Percentiles rank a stretch among this genome's conserved stretches.
phyloP scores from a whole-genome alignment of 2,329 filamentous ascomycete species.

The Colletotrichum trifolii region DNA sequence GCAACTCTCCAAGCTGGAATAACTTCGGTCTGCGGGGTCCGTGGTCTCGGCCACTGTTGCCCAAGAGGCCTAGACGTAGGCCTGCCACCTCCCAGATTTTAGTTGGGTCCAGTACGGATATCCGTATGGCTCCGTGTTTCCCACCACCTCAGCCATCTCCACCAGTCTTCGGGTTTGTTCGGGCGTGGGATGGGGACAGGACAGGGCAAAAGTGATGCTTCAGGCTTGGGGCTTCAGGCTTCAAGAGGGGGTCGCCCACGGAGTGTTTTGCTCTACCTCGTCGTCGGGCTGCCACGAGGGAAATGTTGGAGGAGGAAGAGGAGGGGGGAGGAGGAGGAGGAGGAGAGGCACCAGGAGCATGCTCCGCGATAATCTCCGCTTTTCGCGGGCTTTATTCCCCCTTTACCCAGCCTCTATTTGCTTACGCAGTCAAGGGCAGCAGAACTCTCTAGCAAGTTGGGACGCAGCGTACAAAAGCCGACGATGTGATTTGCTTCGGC shows the following conservation, averaged over 20 bases:
- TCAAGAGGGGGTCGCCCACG: background rate
- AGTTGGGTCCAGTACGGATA: slow-evolving; percentile 15
- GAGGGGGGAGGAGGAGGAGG: background rate
- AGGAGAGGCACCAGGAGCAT: too few species aligned
- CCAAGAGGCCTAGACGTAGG: slow-evolving; percentile 2
- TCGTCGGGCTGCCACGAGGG: slow-evolving; percentile 34
- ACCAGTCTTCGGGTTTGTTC: slow-evolving; percentile 25
- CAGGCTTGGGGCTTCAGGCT: slow-evolving; percentile 5
- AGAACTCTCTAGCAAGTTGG: background rate
- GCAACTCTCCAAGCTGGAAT: slow-evolving; percentile 19
- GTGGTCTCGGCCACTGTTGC: background rate
- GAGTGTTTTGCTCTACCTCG: slow-evolving; percentile 5
- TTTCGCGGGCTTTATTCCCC: background rate
- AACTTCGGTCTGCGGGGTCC: slow-evolving; percentile 29
- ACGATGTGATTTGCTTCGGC: background rate
- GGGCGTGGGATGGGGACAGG: background rate
- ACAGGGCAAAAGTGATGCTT: background rate
- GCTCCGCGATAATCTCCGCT: slow-evolving; percentile 20
- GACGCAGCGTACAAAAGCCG: background rate
- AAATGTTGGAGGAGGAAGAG: slow-evolving; percentile 12
- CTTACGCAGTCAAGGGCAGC: background rate
- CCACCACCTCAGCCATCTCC: slow-evolving; percentile 4
- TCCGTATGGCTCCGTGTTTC: slow-evolving; percentile 3
- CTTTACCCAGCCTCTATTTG: background rate
- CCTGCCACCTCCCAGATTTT: slow-evolving; percentile 13